Base-by-base conservation (phyloP, 1,284 basidiomycete species). In the Boletellus deceptivus region DNA sequence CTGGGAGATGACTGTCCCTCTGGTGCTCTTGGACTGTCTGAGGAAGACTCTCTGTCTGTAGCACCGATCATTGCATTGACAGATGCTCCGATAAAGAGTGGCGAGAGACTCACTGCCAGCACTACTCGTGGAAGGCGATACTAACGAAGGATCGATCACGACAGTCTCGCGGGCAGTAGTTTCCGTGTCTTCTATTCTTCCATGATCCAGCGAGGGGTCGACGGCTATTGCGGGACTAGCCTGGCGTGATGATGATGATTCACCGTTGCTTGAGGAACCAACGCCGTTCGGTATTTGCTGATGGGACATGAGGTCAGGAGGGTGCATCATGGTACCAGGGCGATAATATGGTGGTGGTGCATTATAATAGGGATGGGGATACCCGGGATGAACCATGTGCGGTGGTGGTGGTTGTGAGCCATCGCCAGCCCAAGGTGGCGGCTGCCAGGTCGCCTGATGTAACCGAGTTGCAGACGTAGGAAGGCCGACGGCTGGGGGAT, bases 391-490 rank as follows among this genome's bases (percentile, higher is more conserved):
- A 39, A 61, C 70, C 64, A 60, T 72, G 57, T 45, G 71, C 47
- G 25, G 68, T 49, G 69, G 71, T 61, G 58, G 58, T 31, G 50
- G 56, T 52, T 58, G 69, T 9, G 61, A 55, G 34, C 54, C 48
- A 35, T 66, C 59, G 25, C 64, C 66, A 68, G 69, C 47, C 61
- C 61, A 63, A 38, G 60, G 76, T 25, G 70, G 65, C 47, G 71
- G 71, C 18, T 62, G 62, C 75, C 75, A 77, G 50, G 56, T 71
- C 2, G 74, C 65, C 47, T 71, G 68, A 55, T 78, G 73, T 47
- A 79, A 56, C 44, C 79, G 70, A 9, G 79, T 69, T 14, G 78
- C 70, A 27, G 80, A 79, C 5, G 78, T 79, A n/a, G 81, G 79
- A 22, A 78, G 72, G 27, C 65, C 72, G 37, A 75, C 63, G 5